Percentiles rank a stretch among this genome's conserved stretches.
Conservation (phyloP, 257 asterid genomes). For the Ilex asprella region DNA sequence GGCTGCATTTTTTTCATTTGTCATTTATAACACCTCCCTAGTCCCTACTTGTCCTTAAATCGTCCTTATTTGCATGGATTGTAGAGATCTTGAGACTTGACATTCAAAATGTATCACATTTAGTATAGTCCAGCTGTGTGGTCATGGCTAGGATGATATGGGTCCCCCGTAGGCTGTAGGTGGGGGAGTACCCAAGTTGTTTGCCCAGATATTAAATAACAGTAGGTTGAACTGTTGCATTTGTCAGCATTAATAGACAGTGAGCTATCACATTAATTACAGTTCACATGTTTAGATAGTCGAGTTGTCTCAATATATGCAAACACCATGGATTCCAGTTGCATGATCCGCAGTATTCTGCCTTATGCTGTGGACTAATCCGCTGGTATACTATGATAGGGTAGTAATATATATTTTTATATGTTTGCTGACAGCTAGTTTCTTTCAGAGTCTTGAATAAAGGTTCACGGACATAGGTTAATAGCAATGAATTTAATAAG, state of each 20-base stretch:
- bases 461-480: too few species aligned
- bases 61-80: not conserved
- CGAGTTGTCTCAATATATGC: constrained; percentile 1
- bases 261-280: constrained; percentile 33
- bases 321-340: constrained; percentile 7
- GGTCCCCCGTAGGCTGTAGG: constrained; percentile 26
- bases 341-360: constrained; percentile 10
- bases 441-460: too few species aligned
- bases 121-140: constrained; percentile 2
- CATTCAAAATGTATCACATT: constrained; percentile 6
- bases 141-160: constrained; percentile 21
- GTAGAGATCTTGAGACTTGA: constrained; percentile 7
- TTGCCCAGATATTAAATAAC: constrained; percentile 33
- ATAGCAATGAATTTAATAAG: too few species aligned
- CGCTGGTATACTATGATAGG: not conserved
- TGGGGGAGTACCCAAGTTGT: constrained; percentile 34
- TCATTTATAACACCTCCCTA: too few species aligned
- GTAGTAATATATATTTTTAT: not conserved
- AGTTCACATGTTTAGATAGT: constrained; percentile 7
- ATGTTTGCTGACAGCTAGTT: not conserved
- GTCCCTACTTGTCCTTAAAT: too few species aligned
- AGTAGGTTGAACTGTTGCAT: constrained; percentile 8
- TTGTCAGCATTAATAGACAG: constrained; percentile 25
- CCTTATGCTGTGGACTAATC: not conserved
- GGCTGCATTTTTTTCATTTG: too few species aligned